These are phyloP conservation scores for Arbutus unedo DNA, from an alignment of 148 eudicot genomes.

Conservation along the genomic window DNA sequence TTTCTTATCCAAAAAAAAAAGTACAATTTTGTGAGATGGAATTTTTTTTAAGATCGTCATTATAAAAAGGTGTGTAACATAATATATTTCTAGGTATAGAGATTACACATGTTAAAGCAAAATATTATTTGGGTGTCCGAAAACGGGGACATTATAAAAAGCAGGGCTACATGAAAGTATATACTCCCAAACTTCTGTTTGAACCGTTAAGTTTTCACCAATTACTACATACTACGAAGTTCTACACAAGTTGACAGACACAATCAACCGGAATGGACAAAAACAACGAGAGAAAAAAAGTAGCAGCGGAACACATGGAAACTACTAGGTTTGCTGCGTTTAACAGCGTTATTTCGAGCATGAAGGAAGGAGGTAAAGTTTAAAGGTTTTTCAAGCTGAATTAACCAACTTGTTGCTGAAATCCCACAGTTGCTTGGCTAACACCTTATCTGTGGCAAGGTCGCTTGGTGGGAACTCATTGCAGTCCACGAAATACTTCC, in stretches of 20 bases:
- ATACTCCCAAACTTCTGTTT: background rate
- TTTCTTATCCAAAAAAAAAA: too few relatives aligned
- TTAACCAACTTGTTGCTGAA: conserved; percentile 62
- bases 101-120: background rate
- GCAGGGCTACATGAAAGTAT: background rate
- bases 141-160: background rate
- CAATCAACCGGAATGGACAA: background rate
- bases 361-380: background rate
- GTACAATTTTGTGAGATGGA: too few relatives aligned
- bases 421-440: conserved; percentile 73
- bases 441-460: conserved; percentile 39
- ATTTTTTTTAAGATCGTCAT: too few relatives aligned
- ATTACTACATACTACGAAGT: background rate
- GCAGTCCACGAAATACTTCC: conserved; percentile 70
- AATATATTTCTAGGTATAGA: too few relatives aligned
- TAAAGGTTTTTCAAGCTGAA: conserved; percentile 27
- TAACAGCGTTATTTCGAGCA: background rate
- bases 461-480: conserved; percentile 51
- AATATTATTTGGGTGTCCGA: background rate
- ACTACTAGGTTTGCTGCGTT: background rate
- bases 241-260: background rate
- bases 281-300: background rate
- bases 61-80: too few relatives aligned
- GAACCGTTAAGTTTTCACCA: background rate
- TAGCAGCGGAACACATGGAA: background rate